These are phyloP conservation scores for Bjerkandera adusta DNA, from an alignment of 1,284 basidiomycete species.

Conservation along the genomic window DNA sequence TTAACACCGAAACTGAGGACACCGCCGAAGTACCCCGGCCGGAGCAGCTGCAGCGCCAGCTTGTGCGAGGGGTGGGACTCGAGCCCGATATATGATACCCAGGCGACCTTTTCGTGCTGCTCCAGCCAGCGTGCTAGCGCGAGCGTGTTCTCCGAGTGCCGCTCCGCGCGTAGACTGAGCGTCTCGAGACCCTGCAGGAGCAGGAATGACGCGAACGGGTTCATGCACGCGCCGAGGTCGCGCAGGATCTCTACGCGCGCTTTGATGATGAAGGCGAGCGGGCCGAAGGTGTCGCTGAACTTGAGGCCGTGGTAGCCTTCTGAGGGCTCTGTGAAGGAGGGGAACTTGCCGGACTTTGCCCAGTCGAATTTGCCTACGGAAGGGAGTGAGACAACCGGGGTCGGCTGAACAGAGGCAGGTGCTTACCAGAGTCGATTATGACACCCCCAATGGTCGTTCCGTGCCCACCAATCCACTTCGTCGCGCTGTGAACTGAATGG, in stretches of 20 bases:
- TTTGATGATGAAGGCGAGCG: constrained; percentile 72
- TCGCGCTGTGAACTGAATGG: constrained; percentile 72
- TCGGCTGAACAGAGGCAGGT: neutral
- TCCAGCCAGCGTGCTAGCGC: constrained; percentile 74
- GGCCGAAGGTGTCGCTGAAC: constrained; percentile 75
- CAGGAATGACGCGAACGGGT: constrained; percentile 83
- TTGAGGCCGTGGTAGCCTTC: constrained; percentile 84
- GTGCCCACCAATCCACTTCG: constrained; percentile 92
- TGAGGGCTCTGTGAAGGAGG: constrained; percentile 78
- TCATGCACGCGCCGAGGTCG: constrained; percentile 74
- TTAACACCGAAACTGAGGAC: constrained; percentile 83
- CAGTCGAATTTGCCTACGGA: constrained; percentile 80
- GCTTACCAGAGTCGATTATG: constrained; percentile 68
- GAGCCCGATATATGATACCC: constrained; percentile 85
- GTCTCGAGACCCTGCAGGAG: constrained; percentile 89
- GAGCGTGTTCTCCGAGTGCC: constrained; percentile 77
- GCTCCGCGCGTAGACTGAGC: constrained; percentile 73
- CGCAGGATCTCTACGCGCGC: constrained; percentile 75
- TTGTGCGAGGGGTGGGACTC: constrained; percentile 61
- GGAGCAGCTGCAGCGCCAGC: constrained; percentile 57
- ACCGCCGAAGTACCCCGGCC: constrained; percentile 67
- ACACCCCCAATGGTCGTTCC: constrained; percentile 88
- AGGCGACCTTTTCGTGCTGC: constrained; percentile 67
- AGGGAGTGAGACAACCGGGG: neutral
- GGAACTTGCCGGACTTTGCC: constrained; percentile 75